Conservation (phyloP, 164 flowering plant genomes). For the Platanus orientalis region DNA sequence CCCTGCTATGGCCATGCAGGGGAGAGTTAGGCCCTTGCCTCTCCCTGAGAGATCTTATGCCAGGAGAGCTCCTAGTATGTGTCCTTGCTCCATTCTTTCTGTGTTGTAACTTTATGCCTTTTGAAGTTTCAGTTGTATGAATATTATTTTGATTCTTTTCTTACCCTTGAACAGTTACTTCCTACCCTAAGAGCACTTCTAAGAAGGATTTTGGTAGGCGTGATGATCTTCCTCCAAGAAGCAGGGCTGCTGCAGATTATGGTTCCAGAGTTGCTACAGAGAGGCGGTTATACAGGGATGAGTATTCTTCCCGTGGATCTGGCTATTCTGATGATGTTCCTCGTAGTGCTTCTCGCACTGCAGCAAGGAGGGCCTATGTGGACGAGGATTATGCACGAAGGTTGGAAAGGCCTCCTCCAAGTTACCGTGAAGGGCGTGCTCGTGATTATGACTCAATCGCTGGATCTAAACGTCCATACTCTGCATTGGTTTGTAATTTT, state of each 20-base stretch:
- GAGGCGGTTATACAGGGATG: constrained; percentile 65
- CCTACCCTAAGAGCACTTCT: constrained; percentile 69
- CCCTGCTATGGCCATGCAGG: constrained; percentile 46
- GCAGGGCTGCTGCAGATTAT: constrained; percentile 63
- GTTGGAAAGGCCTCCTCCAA: constrained; percentile 78
- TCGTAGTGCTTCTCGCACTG: constrained; percentile 48
- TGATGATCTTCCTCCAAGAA: constrained; percentile 70
- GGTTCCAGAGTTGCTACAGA: constrained; percentile 55
- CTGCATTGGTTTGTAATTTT: constrained; percentile 56
- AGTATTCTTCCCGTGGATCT: constrained; percentile 62
- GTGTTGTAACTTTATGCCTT: no score
- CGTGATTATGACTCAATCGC: constrained; percentile 78
- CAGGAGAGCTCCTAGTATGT: constrained; percentile 71
- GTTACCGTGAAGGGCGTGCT: constrained; percentile 68
- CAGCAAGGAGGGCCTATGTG: constrained; percentile 60
- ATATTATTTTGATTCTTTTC: not conserved
- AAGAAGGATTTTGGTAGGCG: constrained; percentile 73
- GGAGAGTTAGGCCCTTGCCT: constrained; percentile 60
- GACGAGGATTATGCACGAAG: constrained; percentile 81
- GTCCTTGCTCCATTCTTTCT: not conserved
- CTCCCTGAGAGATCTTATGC: constrained; percentile 74
- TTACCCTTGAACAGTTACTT: constrained; percentile 42
- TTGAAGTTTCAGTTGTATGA: not conserved
- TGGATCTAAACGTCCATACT: constrained; percentile 87
- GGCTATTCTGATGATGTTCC: constrained; percentile 54